A percentile compares a stretch with the other conserved stretches of the same genome.
Evolutionary conservation across 306 rosid genomes (phyloP).

Genomic region (barrel medic (Medicago truncatula)): DNA sequence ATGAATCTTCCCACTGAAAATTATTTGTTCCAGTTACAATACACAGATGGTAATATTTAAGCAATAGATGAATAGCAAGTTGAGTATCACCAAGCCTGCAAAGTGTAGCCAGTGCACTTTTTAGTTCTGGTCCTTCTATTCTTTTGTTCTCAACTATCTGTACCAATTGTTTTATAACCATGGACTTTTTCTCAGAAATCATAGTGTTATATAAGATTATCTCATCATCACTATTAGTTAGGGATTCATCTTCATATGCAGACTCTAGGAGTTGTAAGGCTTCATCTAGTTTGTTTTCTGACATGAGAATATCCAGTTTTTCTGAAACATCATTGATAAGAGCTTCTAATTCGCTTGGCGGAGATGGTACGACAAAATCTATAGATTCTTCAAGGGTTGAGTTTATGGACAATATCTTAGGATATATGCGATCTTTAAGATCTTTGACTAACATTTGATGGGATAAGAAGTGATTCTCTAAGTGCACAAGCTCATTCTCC

Average conservation of each 20-base stretch:
- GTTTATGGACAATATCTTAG: slow-evolving; percentile 48
- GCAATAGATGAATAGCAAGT: slow-evolving; percentile 58
- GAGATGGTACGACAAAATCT: slow-evolving; percentile 26
- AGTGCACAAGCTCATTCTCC: slow-evolving; percentile 62
- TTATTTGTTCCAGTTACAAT: slow-evolving; percentile 47
- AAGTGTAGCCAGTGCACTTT: slow-evolving; percentile 53
- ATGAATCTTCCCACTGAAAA: slow-evolving; percentile 48
- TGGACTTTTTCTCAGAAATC: slow-evolving; percentile 60
- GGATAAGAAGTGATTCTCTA: slow-evolving; percentile 59
- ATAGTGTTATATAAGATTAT: slow-evolving; percentile 45
- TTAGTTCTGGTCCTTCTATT: slow-evolving; percentile 57
- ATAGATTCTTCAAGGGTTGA: slow-evolving; percentile 32
- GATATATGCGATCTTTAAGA: slow-evolving; percentile 56
- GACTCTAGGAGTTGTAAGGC: slow-evolving; percentile 60
- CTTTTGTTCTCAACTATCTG: slow-evolving; percentile 57
- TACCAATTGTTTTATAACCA: slow-evolving; percentile 46
- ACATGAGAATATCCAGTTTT: slow-evolving; percentile 61
- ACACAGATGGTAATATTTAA: slow-evolving; percentile 59
- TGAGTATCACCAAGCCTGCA: slow-evolving; percentile 65
- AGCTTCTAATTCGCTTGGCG: slow-evolving; percentile 52
- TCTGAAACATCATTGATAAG: slow-evolving; percentile 57
- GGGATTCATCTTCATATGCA: slow-evolving; percentile 56
- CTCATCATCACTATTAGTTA: slow-evolving; percentile 38
- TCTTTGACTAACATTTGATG: slow-evolving; percentile 61
- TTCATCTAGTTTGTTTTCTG: slow-evolving; percentile 67